These are phyloP conservation scores for Casuarina cunninghamiana DNA, from an alignment of 306 rosid species.

Conservation along the genomic window DNA sequence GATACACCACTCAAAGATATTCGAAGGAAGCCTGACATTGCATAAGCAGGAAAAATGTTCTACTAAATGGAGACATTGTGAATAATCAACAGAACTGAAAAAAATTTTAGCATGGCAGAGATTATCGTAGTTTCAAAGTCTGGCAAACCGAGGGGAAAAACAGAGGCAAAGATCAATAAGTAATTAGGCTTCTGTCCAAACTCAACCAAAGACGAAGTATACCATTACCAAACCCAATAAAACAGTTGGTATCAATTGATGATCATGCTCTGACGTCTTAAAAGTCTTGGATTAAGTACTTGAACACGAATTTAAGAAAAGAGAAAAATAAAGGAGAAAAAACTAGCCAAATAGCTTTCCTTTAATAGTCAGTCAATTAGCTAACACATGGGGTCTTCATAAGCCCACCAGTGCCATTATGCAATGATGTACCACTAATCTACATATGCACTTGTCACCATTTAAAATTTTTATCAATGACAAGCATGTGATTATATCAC, in stretches of 20 bases:
- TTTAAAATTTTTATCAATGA: too few relatives aligned
- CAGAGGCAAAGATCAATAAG: not conserved
- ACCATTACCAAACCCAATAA: not conserved
- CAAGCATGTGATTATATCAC: not conserved
- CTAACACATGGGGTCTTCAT: slow-evolving; percentile 1
- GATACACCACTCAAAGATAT: not conserved
- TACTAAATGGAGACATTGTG: not conserved
- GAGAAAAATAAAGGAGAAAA: not conserved
- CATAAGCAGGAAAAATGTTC: not conserved
- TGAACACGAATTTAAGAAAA: not conserved
- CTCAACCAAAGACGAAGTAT: not conserved
- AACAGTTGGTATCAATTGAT: too few relatives aligned
- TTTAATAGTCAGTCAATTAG: not conserved
- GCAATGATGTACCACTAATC: not conserved
- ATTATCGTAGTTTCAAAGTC: not conserved
- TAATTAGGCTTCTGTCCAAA: not conserved
- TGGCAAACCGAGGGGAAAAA: not conserved
- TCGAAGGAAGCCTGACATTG: not conserved
- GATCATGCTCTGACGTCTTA: not conserved
- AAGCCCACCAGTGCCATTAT: not conserved
- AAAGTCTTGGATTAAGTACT: not conserved
- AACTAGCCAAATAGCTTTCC: not conserved
- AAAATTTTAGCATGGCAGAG: not conserved
- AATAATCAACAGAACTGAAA: not conserved
- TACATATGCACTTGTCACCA: not conserved